Percentiles rank a stretch among this genome's conserved stretches.
phyloP scores from a whole-genome alignment of 768 basidiomycete species.

The Ramaria sp. region DNA sequence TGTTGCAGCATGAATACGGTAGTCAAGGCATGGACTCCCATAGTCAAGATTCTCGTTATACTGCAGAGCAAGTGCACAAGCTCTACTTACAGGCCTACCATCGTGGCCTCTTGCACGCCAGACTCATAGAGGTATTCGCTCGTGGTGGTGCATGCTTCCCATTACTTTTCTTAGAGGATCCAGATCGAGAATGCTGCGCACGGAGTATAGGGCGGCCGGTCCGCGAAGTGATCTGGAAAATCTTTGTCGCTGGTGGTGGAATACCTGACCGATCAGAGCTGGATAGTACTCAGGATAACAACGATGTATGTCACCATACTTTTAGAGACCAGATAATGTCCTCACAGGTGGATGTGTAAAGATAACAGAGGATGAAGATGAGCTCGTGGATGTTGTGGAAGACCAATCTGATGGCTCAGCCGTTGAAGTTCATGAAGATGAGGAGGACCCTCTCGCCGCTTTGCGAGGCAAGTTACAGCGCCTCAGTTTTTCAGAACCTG shows the following conservation, averaged over 20 bases:
- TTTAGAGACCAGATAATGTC: not conserved
- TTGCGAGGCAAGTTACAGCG: constrained; percentile 56
- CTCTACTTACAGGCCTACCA: constrained; percentile 57
- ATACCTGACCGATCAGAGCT: constrained; percentile 28
- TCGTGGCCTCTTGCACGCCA: constrained; percentile 42
- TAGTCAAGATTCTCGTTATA: not conserved
- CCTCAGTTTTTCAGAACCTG: constrained; percentile 33
- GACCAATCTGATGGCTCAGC: constrained; percentile 39
- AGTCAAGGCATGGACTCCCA: constrained; percentile 12
- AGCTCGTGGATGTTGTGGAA: constrained; percentile 61
- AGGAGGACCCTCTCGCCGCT: constrained; percentile 30
- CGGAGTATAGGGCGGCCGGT: constrained; percentile 53
- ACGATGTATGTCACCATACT: not conserved
- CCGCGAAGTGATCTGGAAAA: constrained; percentile 53
- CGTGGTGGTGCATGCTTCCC: constrained; percentile 64
- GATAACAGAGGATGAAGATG: constrained; percentile 31
- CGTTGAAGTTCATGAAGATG: constrained; percentile 11
- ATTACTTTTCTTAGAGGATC: constrained; percentile 63
- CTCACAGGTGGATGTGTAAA: not conserved
- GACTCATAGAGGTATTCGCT: constrained; percentile 46
- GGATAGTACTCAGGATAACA: constrained; percentile 14
- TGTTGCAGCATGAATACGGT: constrained; percentile 25
- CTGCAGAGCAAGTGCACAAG: constrained; percentile 25
- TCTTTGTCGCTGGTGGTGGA: constrained; percentile 59
- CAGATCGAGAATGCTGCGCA: constrained; percentile 58